Conservation (phyloP, 2,329 filamentous ascomycete species). For the Aspergillus piperis region DNA sequence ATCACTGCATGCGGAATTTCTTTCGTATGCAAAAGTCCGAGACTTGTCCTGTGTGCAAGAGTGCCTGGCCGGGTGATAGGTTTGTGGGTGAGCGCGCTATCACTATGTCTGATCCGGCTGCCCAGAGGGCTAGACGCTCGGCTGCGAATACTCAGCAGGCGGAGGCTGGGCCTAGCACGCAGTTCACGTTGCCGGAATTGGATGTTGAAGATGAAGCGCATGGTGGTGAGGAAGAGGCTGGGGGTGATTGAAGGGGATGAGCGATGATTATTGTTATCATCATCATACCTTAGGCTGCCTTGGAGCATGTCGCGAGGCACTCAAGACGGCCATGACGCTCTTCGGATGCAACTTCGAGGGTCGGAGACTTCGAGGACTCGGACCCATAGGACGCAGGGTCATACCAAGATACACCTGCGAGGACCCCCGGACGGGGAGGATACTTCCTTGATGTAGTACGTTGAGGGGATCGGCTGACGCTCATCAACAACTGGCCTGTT, state of each 20-base stretch:
- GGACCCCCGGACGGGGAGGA: too few species aligned
- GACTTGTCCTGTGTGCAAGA: slow-evolving; percentile 63
- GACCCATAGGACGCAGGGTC: too few species aligned
- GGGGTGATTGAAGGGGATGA: neutral
- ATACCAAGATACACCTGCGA: too few species aligned
- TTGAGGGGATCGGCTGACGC: too few species aligned
- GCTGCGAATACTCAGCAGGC: neutral
- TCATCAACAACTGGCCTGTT: too few species aligned
- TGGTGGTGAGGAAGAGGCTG: neutral
- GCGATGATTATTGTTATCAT: neutral
- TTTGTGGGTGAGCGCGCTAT: slow-evolving; percentile 46
- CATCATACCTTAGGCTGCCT: neutral
- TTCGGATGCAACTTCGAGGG: too few species aligned
- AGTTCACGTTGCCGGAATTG: neutral
- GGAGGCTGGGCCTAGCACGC: neutral
- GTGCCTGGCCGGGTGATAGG: slow-evolving; percentile 52
- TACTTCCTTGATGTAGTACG: too few species aligned
- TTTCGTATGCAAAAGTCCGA: slow-evolving; percentile 66
- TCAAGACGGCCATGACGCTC: neutral
- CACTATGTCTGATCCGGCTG: neutral
- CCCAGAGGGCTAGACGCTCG: neutral
- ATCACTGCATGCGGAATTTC: slow-evolving; percentile 72
- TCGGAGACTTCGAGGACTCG: too few species aligned
- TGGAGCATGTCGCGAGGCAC: neutral
- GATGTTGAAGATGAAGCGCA: neutral